A percentile compares a stretch with the other conserved stretches of the same genome.
These are phyloP conservation scores for Rutstroemia sp. DNA, from an alignment of 2,329 filamentous ascomycete genomes.

Conservation along the genomic window DNA sequence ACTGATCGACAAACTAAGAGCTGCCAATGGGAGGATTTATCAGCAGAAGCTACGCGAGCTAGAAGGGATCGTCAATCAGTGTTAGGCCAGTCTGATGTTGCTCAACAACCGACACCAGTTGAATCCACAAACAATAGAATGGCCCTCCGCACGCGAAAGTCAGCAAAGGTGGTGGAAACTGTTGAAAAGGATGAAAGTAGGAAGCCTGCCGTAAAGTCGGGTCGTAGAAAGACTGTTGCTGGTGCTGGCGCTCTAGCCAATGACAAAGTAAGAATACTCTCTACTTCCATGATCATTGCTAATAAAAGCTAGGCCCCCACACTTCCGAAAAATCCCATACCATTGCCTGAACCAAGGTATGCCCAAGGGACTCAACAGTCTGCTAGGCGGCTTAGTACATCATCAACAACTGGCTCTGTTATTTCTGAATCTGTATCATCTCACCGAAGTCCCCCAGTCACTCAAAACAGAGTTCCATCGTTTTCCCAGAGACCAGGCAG, in stretches of 20 bases:
- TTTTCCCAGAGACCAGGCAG: conserved; percentile 32
- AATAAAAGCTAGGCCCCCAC: not conserved
- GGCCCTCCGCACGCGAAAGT: conserved; percentile 67
- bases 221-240: conserved; percentile 55
- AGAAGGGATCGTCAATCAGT: conserved; percentile 58
- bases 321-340: conserved; percentile 16
- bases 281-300: not conserved
- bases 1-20: conserved; percentile 66
- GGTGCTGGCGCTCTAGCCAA: conserved; percentile 40
- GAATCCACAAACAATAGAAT: conserved; percentile 47
- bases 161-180: conserved; percentile 45
- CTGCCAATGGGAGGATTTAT: conserved; percentile 71
- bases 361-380: conserved; percentile 23
- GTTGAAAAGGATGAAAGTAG: conserved; percentile 43
- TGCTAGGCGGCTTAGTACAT: conserved; percentile 36
- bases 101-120: conserved; percentile 26
- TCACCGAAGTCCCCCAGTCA: conserved; percentile 14
- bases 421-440: conserved; percentile 18
- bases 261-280: conserved; percentile 33
- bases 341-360: conserved; percentile 25
- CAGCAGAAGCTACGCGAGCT: conserved; percentile 55
- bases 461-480: conserved; percentile 24
- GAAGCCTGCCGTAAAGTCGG: conserved; percentile 30
- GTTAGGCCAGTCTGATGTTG: conserved; percentile 31
- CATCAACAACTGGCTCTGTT: conserved; percentile 34